phyloP scores from a whole-genome alignment of 768 basidiomycete species.

The Terana coerulea region DNA sequence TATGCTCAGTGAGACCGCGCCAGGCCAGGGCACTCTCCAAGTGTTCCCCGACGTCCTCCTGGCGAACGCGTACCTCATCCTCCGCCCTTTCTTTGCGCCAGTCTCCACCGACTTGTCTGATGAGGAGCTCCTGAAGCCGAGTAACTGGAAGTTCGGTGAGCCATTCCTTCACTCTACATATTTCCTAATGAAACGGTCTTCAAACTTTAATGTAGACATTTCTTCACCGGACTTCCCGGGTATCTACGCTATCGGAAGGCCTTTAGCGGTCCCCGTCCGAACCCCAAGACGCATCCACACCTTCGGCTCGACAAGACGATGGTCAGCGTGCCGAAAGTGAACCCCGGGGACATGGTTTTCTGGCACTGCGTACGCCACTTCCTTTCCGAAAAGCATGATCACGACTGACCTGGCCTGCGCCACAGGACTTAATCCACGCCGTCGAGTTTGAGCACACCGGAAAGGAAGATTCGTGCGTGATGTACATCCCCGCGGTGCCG shows the following conservation, averaged over 20 bases:
- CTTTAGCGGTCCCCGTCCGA: slow-evolving; percentile 43
- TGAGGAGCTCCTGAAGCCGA: slow-evolving; percentile 15
- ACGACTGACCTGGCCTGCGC: neutral
- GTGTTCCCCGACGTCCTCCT: slow-evolving; percentile 66
- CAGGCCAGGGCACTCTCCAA: slow-evolving; percentile 63
- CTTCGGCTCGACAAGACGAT: slow-evolving; percentile 59
- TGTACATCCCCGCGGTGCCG: slow-evolving; percentile 77
- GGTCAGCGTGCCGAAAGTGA: slow-evolving; percentile 66
- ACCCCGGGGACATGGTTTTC: slow-evolving; percentile 75
- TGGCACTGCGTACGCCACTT: slow-evolving; percentile 56
- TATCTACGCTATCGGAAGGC: slow-evolving; percentile 26
- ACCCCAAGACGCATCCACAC: slow-evolving; percentile 60
- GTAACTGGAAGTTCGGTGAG: slow-evolving; percentile 24
- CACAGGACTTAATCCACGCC: slow-evolving; percentile 42
- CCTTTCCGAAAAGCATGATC: neutral
- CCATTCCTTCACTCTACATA: neutral
- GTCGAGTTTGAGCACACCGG: slow-evolving; percentile 52
- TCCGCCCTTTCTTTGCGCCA: slow-evolving; percentile 74
- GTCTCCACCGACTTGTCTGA: slow-evolving; percentile 28
- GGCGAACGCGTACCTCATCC: slow-evolving; percentile 67
- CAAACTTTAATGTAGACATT: neutral
- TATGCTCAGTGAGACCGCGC: slow-evolving; percentile 52
- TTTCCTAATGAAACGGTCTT: slow-evolving; percentile 2
- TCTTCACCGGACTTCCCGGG: slow-evolving; percentile 30
- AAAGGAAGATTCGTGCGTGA: slow-evolving; percentile 56